Conservation (phyloP, 345 rosid species). For the Geranium rotundifolium region DNA sequence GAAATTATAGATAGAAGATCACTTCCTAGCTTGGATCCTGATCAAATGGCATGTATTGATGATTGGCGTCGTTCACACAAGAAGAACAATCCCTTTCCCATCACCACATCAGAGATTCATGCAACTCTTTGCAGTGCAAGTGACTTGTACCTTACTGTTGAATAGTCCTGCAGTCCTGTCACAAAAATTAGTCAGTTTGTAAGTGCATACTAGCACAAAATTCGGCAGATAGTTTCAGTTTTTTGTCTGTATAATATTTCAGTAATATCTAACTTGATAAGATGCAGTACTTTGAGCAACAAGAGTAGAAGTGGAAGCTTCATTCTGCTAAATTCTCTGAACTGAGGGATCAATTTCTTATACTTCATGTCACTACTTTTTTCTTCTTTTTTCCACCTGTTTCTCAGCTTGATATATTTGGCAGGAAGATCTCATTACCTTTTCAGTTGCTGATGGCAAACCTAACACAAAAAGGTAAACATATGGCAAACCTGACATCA, state of each 20-base stretch:
- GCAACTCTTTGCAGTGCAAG: conserved; percentile 5
- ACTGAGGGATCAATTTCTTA: not conserved
- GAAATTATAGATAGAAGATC: conserved; percentile 35
- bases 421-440: no score
- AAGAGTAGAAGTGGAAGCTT: no score
- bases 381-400: no score
- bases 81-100: conserved; percentile 11
- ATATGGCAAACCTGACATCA: no score
- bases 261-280: no score
- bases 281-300: no score
- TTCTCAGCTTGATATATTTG: no score
- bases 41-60: conserved; percentile 37
- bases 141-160: conserved; percentile 21
- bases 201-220: not conserved
- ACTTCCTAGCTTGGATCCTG: conserved; percentile 27
- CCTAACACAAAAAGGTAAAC: no score
- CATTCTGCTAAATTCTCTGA: no score
- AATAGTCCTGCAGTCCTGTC: conserved; percentile 9
- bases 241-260: not conserved
- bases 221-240: not conserved
- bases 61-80: conserved; percentile 48
- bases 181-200: not conserved
- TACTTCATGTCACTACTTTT: no score
- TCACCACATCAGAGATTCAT: conserved; percentile 8
- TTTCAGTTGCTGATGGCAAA: no score